Base-by-base conservation (phyloP, 805 yeast species). In the Metschnikowia matae region DNA sequence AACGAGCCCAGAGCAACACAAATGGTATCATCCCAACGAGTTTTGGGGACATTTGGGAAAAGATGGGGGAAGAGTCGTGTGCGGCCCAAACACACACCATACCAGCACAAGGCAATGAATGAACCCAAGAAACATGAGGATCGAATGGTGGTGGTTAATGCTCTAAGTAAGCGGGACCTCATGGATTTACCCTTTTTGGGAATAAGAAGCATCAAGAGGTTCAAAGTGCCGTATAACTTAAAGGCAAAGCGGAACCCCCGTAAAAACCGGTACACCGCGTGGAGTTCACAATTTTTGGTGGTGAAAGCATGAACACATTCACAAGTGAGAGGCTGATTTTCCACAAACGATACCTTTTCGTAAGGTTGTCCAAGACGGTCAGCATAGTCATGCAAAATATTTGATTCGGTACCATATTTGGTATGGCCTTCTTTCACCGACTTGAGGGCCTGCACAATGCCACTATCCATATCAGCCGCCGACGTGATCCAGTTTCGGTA, bases 401-500 rank as follows among this genome's bases (percentile, higher is more conserved):
- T 62, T n/a, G 64, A 61, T 17, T 61, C 51, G 31, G 62, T 57
- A 8, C 80, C 80, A 54, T 77, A 77, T 20, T 56, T 54, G 39
- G 70, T 51, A 18, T 59, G 56, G 4, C 67, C 67, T 4, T 60
- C 51, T 31, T 68, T 66, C n/a, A 77, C 41, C 5, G 56, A 52
- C 32, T 65, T 60, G 36, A 77, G 64, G 3, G 65, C 64, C 14
- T 58, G 57, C 3, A 72, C 60, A 11, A 77, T 53, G 36, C 68
- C 77, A 23, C 60, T 60, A 53, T 77, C 80, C 75, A 76, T 73
- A 48, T 70, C 66, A 6, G 81, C 80, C 17, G 78, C 79, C 40
- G 68, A 67, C 3, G 81, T 74, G 55, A 77, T 77, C 81, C 81
- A 77, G 46, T 64, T 63, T 26, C 67, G 60, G 55, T 77, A 77